phyloP scores from a whole-genome alignment of 2,329 filamentous ascomycete genomes.

The Huntiella savannae region DNA sequence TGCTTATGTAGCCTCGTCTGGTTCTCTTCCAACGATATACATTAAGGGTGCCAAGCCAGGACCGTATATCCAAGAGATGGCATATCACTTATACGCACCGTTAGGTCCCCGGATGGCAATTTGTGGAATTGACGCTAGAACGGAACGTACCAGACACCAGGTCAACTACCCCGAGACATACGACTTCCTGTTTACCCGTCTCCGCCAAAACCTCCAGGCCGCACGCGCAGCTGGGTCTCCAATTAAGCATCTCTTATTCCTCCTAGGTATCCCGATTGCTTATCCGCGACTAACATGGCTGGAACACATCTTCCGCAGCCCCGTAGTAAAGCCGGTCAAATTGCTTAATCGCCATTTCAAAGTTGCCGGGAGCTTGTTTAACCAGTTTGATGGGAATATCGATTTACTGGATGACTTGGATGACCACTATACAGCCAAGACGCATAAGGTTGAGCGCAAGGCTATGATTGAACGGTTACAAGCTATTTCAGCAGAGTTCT shows the following conservation, averaged over 20 bases:
- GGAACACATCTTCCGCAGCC: constrained; percentile 76
- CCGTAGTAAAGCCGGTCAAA: constrained; percentile 72
- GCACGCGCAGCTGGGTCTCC: constrained; percentile 50
- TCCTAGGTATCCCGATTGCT: constrained; percentile 73
- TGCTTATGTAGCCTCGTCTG: constrained; percentile 43
- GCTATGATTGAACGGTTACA: constrained; percentile 66
- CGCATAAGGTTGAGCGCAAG: constrained; percentile 77
- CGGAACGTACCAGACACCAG: constrained; percentile 83
- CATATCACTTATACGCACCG: constrained; percentile 69
- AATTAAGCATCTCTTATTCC: constrained; percentile 71
- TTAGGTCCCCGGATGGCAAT: constrained; percentile 71
- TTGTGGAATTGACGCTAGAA: constrained; percentile 78
- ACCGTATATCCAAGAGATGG: constrained; percentile 78
- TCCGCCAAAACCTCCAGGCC: constrained; percentile 52
- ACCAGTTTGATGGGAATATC: constrained; percentile 82
- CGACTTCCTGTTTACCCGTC: constrained; percentile 59
- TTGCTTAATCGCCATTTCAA: constrained; percentile 84
- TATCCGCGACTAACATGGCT: constrained; percentile 92
- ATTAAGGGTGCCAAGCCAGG: constrained; percentile 61
- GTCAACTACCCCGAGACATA: constrained; percentile 91
- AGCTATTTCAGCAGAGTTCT: constrained; percentile 65
- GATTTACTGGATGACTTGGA: constrained; percentile 86
- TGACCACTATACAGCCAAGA: constrained; percentile 85
- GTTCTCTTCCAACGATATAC: constrained; percentile 43
- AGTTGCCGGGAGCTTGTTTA: constrained; percentile 68